phyloP scores from a whole-genome alignment of 139 green algal species.

The Pleodorina starrii region DNA sequence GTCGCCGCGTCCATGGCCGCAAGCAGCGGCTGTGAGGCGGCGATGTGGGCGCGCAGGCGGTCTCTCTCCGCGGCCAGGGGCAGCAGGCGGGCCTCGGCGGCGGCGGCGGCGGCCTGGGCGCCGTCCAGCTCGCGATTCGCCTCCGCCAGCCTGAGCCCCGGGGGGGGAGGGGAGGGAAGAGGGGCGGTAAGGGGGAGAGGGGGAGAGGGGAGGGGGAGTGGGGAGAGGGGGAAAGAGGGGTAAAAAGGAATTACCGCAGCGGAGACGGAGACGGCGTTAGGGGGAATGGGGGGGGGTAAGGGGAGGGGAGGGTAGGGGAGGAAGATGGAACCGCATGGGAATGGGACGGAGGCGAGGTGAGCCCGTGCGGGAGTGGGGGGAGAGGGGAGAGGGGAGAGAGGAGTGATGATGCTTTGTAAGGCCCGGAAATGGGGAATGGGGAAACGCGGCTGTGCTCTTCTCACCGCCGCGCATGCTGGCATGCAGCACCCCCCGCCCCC shows the following conservation, averaged over 20 bases:
- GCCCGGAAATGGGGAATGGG: too few relatives aligned
- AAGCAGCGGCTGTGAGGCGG: slow-evolving; percentile 14
- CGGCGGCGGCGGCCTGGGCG: background rate
- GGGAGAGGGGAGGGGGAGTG: too few relatives aligned
- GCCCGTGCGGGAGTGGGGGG: too few relatives aligned
- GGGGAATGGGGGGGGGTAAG: background rate
- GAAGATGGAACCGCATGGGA: background rate
- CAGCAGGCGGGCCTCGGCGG: background rate
- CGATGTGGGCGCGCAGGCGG: slow-evolving; percentile 8
- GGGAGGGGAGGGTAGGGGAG: background rate
- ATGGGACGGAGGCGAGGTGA: background rate
- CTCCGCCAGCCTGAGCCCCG: background rate
- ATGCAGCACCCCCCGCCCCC: too few relatives aligned
- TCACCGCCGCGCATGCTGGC: too few relatives aligned
- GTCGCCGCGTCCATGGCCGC: background rate
- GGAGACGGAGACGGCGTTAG: too few relatives aligned
- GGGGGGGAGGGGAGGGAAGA: background rate
- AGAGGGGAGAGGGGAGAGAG: too few relatives aligned
- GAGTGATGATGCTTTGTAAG: too few relatives aligned
- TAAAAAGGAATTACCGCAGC: too few relatives aligned
- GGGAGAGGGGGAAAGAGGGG: background rate
- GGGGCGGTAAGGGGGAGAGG: background rate
- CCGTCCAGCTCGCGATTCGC: background rate
- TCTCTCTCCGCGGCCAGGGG: background rate
- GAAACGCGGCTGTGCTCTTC: too few relatives aligned